Conservation (phyloP, 352 stramenopile species). For the Pythium aphanidermatum region DNA sequence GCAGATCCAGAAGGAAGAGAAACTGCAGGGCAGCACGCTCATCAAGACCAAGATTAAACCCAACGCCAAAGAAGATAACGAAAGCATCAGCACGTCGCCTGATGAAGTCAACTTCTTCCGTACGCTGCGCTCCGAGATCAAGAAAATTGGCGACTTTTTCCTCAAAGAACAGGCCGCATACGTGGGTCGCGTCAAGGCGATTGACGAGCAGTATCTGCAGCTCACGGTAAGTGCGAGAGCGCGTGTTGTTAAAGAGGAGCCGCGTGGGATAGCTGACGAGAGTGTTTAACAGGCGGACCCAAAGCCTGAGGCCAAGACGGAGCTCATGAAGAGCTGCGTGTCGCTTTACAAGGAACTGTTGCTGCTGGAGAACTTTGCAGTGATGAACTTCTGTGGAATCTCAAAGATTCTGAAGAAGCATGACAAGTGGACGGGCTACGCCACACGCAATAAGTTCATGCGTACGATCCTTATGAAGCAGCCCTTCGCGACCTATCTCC, state of each 20-base stretch:
- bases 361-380: conserved; percentile 83
- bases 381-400: conserved; percentile 89
- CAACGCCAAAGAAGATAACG: conserved; percentile 74
- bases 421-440: conserved; percentile 89
- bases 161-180: conserved; percentile 75
- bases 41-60: conserved; percentile 78
- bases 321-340: conserved; percentile 78
- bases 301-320: conserved; percentile 52
- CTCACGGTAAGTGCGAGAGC: conserved; percentile 60
- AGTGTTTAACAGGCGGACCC: conserved; percentile 26
- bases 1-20: conserved; percentile 83
- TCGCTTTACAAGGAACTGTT: conserved; percentile 83
- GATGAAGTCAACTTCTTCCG: conserved; percentile 88
- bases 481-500: conserved; percentile 80
- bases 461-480: conserved; percentile 88
- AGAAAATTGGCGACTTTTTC: conserved; percentile 84
- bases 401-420: conserved; percentile 90
- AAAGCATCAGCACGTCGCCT: conserved; percentile 79
- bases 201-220: conserved; percentile 59
- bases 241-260: too few relatives aligned
- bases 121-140: conserved; percentile 77
- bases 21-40: conserved; percentile 68
- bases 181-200: conserved; percentile 49
- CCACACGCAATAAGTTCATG: conserved; percentile 89
- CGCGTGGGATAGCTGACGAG: too few relatives aligned